Evolutionary conservation across 495 filamentous ascomycete species (phyloP).

Genomic region (Podospora didyma): DNA sequence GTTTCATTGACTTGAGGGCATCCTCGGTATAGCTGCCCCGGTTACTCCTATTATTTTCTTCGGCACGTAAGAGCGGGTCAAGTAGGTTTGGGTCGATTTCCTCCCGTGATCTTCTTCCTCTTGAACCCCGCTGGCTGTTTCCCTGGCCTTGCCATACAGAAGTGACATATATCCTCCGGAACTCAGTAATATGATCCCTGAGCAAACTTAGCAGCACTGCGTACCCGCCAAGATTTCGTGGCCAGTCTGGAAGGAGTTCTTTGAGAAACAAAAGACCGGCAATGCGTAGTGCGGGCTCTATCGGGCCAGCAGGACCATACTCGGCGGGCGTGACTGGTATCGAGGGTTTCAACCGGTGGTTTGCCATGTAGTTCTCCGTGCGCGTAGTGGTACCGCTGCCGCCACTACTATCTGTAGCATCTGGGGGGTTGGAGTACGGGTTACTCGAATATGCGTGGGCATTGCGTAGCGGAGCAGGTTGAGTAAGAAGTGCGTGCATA

Average conservation of each 20-base stretch:
- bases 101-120: not conserved
- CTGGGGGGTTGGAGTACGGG: not conserved
- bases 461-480: conserved; percentile 17
- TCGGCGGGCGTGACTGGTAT: conserved; percentile 7
- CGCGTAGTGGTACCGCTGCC: not conserved
- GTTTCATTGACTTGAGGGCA: too few species aligned
- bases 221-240: conserved; percentile 26
- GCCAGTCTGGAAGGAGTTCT: conserved; percentile 25
- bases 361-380: conserved; percentile 15
- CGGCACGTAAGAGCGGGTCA: not conserved
- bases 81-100: not conserved
- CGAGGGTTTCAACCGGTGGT: conserved; percentile 17
- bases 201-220: conserved; percentile 21
- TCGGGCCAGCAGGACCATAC: not conserved
- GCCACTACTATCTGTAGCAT: not conserved
- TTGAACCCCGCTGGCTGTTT: too few species aligned
- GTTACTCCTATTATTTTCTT: not conserved
- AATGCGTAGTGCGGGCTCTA: conserved; percentile 24
- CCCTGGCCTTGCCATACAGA: too few species aligned
- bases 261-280: conserved; percentile 22
- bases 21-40: not conserved
- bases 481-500: conserved; percentile 18
- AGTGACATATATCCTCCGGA: not conserved
- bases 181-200: conserved; percentile 3
- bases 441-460: not conserved